Base-by-base conservation (phyloP, 768 basidiomycete species). In the Pilatotrama ljubarskyi region DNA sequence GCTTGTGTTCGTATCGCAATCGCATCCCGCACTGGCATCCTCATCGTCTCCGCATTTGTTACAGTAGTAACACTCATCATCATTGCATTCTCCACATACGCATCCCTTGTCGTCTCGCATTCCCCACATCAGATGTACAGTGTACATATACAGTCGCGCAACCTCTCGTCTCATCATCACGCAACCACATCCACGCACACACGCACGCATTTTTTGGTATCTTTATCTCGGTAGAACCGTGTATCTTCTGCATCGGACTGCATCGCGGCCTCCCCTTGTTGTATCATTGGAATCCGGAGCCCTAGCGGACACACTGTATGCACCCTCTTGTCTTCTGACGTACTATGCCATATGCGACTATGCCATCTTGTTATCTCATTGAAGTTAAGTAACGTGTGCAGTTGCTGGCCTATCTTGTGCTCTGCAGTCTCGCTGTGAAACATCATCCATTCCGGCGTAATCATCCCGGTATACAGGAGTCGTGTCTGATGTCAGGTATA, bases 151-250 rank as follows among this genome's bases (percentile, higher is more conserved):
- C 37, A 58, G 56, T 57, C 47, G 25, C 59, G 54, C 49, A 49
- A 40, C 38, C 44, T 26, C 29, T 32, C 51, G 20, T 52, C 40
- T 17, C 29, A 24, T 49, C 41, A 35, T 26, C 44, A 42, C 37
- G 6, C 37, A 18, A 26, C 26, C 25, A 47, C 46, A 32, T 42
- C 32, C 35, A 22, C 38, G 17, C 40, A 43, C 50, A 20, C 43
- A 41, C 36, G 25, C 55, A 57, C 49, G 41, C 52, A 59, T 56
- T 56, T 61, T 38, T 54, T 51, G 26, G 17, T 66, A 67, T 70
- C 64, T 61, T 69, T 70, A 69, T 70, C 65, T 68, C 68, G 68
- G 68, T 70, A 56, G 66, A 69, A 26, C 68, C 66, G 68, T 68
- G 65, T 69, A 61, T 55, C 42, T 47, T 63, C 47, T 38, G 47